Evolutionary conservation across 139 green algal species (phyloP).

Genomic region (Volvox africanus): DNA sequence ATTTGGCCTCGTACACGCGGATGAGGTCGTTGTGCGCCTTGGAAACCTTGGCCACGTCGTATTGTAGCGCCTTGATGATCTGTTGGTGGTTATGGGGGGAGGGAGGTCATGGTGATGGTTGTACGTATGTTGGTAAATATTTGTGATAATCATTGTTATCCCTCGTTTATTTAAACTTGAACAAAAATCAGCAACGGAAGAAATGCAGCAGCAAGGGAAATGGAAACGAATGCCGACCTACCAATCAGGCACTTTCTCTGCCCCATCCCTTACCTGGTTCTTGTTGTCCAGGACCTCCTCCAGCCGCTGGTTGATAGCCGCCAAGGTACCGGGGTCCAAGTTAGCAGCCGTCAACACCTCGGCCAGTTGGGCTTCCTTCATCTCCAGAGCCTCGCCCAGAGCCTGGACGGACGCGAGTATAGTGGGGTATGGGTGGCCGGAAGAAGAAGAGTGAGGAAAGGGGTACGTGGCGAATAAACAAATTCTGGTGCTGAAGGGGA

Average conservation of each 20-base stretch:
- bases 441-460: too few relatives aligned
- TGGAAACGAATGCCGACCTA: too few relatives aligned
- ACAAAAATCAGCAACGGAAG: too few relatives aligned
- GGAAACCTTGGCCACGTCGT: conserved; percentile 87
- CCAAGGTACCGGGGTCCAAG: conserved; percentile 80
- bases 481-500: background rate
- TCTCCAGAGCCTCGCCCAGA: conserved; percentile 72
- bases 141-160: too few relatives aligned
- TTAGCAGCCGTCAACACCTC: conserved; percentile 88
- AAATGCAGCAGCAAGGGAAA: too few relatives aligned
- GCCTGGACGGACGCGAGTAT: conserved; percentile 41
- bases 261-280: conserved; percentile 60
- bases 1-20: conserved; percentile 89
- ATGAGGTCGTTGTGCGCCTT: conserved; percentile 94
- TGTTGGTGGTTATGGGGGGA: conserved; percentile 14
- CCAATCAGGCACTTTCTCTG: background rate
- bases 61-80: conserved; percentile 83
- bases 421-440: background rate
- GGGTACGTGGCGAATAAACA: background rate
- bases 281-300: conserved; percentile 90
- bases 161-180: too few relatives aligned
- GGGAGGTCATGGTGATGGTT: background rate
- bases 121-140: too few relatives aligned
- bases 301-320: conserved; percentile 75
- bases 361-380: conserved; percentile 85